Conservation (phyloP, 192 early-diverging fungal species). For the Backusella morwellensis region DNA sequence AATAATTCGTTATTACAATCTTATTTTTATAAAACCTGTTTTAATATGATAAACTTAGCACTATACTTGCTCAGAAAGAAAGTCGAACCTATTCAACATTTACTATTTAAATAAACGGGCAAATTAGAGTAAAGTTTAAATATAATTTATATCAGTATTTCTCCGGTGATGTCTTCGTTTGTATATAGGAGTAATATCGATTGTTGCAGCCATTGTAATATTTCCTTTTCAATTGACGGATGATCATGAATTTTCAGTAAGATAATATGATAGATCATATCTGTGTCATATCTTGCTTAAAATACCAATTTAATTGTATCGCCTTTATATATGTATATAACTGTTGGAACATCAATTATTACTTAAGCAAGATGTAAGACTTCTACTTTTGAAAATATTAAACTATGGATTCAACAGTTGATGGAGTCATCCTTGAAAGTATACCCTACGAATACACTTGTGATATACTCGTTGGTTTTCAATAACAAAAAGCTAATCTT, state of each 20-base stretch:
- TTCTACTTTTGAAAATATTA: too few relatives aligned
- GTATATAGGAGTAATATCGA: not conserved
- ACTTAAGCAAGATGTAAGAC: too few relatives aligned
- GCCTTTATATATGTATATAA: not conserved
- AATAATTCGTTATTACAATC: not conserved
- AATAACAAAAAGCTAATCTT: not conserved
- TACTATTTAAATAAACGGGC: not conserved
- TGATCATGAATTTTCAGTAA: not conserved
- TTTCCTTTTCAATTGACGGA: not conserved
- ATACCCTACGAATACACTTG: not conserved
- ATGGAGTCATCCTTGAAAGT: too few relatives aligned
- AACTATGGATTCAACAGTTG: too few relatives aligned
- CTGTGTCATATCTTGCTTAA: not conserved
- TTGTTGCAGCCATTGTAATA: not conserved
- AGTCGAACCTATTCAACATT: not conserved
- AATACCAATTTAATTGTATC: not conserved
- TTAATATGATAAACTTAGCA: not conserved
- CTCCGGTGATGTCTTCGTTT: not conserved
- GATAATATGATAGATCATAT: not conserved
- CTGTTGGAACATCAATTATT: too few relatives aligned
- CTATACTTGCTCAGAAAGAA: not conserved
- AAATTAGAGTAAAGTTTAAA: not conserved
- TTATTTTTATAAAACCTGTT: not conserved
- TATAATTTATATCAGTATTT: not conserved
- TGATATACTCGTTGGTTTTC: not conserved